These are phyloP conservation scores for Bothriochloa decipiens DNA, from an alignment of 176 grass and related monocot species.

Conservation along the genomic window DNA sequence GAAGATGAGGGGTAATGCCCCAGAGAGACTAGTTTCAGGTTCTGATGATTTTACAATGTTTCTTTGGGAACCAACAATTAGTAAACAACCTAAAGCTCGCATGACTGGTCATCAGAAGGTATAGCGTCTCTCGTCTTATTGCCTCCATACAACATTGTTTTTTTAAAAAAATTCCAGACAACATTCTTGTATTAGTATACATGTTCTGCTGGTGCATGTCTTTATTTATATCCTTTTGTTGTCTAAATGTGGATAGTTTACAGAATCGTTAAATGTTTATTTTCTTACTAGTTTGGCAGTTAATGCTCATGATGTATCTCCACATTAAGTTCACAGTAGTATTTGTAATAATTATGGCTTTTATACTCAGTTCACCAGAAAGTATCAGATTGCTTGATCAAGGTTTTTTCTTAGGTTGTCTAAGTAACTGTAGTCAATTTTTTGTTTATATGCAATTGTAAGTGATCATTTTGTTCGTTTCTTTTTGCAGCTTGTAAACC, in stretches of 20 bases:
- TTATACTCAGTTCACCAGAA: neutral
- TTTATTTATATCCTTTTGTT: conserved; percentile 11
- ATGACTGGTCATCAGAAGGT: conserved; percentile 99
- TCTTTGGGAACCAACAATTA: conserved; percentile 85
- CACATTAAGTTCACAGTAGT: neutral
- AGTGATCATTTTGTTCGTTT: conserved; percentile 24
- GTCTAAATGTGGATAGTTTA: neutral
- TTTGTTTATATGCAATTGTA: neutral
- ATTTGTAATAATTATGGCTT: conserved; percentile 17
- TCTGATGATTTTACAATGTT: conserved; percentile 98
- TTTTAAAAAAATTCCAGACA: neutral
- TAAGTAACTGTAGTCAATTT: neutral
- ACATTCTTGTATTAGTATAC: neutral
- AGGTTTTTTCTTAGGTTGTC: neutral
- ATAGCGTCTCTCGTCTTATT: neutral
- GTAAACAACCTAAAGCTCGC: conserved; percentile 81
- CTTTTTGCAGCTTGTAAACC: conserved; percentile 84
- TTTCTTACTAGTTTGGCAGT: conserved; percentile 3
- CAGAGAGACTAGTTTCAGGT: conserved; percentile 94
- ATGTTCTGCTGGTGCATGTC: neutral
- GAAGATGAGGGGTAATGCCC: conserved; percentile 81
- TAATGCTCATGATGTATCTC: neutral
- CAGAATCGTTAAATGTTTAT: neutral
- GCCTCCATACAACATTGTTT: neutral
- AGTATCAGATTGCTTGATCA: neutral